These are phyloP conservation scores for Solanum dulcamara DNA, from an alignment of 257 asterid genomes.

Conservation along the genomic window DNA sequence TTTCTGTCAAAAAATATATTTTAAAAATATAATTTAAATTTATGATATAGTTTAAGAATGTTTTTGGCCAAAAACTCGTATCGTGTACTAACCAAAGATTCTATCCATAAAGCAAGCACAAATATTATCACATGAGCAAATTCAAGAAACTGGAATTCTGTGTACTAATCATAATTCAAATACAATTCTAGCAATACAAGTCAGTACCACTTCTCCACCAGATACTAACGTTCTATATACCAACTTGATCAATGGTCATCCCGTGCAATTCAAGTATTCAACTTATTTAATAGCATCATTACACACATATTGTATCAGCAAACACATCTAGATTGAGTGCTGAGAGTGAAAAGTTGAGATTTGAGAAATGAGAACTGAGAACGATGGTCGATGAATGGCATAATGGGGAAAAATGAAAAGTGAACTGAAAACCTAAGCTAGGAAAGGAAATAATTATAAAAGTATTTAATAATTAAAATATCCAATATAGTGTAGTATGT, in stretches of 20 bases:
- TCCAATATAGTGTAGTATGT: too few species aligned
- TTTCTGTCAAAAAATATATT: too few species aligned
- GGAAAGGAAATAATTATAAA: too few species aligned
- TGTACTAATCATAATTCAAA: neutral
- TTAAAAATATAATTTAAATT: too few species aligned
- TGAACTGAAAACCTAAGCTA: too few species aligned
- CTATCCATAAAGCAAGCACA: neutral
- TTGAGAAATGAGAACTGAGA: too few species aligned
- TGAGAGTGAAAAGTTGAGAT: too few species aligned
- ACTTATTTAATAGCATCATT: neutral
- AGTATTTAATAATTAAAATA: too few species aligned
- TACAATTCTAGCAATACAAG: neutral
- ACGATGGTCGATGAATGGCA: too few species aligned
- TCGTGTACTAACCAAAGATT: neutral
- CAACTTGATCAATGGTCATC: neutral
- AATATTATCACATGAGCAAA: neutral
- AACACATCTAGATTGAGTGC: neutral
- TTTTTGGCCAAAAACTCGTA: too few species aligned
- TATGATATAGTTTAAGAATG: too few species aligned
- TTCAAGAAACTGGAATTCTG: neutral
- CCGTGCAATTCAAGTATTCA: neutral
- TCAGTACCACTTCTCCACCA: neutral
- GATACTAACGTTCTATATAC: neutral
- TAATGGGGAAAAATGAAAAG: too few species aligned
- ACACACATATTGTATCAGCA: neutral